Base-by-base conservation (phyloP, 2,329 filamentous ascomycete species). In the Paradendryphiella salina region DNA sequence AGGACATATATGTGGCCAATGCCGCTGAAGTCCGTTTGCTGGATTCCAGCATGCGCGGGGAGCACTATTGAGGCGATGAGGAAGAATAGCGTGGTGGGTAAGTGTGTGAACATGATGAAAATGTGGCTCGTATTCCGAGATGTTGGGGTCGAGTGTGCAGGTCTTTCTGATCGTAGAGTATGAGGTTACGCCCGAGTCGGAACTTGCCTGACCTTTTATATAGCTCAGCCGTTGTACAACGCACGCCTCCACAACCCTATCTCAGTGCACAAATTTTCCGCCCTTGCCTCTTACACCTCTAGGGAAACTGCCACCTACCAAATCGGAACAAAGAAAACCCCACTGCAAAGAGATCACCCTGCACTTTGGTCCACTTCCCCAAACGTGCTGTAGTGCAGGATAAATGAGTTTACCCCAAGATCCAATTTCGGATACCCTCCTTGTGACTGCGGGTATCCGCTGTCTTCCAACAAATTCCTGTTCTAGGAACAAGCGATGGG, bases 1-100 rank as follows among this genome's bases (percentile, higher is more conserved):
- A 70, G 59, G 5, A 72, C 69, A 18, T 46, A 46, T 44, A 72
- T 70, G 38, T 62, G 55, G 17, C 69, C 69, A 20, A 58, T 47
- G 45, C 69, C 69, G 5, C 56, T 60, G 49, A 68, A 70, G 38
- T 70, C 59, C n/a, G 53, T 50, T 42, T 68, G 61, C 14, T 59
- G 56, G 8, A 65, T 51, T 17, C 50, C 50, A 2, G 64, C 64
- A 10, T 54, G 49, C 4, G 59, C 46, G 26, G 52, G 29, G 7
- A 61, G 29, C 7, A 54, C 43, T n/a, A 59, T 8, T 3, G 52
- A 49, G 23, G 48, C 11, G 17, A 55, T 18, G 15, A 55, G 13
- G 38, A 52, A 20, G 10, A 59, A 28, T 18, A 56, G 14, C 31
- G 54, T 59, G 34, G 53, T 41, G 20, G 32, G 32, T 2, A 60